phyloP scores from a whole-genome alignment of 2,329 filamentous ascomycete genomes.

The Xylaria sp. region DNA sequence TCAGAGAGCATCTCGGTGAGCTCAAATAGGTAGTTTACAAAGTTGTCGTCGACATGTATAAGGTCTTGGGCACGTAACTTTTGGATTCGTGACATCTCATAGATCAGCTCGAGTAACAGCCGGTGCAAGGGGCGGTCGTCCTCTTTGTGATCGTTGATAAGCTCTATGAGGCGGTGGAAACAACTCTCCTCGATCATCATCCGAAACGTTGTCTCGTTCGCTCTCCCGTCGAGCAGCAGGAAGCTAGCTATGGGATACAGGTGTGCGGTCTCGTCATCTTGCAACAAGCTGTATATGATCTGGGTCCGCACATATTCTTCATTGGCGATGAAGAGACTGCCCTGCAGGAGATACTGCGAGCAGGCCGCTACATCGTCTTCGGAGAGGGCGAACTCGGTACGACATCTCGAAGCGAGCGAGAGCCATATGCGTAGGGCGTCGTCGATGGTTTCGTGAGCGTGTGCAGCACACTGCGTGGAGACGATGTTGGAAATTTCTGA shows the following conservation, averaged over 20 bases:
- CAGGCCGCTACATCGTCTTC: constrained; percentile 85
- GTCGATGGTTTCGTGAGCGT: constrained; percentile 74
- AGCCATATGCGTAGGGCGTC: constrained; percentile 87
- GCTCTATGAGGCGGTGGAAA: constrained; percentile 83
- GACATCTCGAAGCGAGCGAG: constrained; percentile 77
- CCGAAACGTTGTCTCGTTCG: constrained; percentile 80
- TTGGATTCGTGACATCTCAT: constrained; percentile 96
- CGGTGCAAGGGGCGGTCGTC: constrained; percentile 79
- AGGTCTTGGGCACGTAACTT: constrained; percentile 80
- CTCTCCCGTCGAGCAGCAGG: constrained; percentile 85
- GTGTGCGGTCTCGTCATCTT: constrained; percentile 86
- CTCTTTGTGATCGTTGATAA: constrained; percentile 75
- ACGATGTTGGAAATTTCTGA: constrained; percentile 62
- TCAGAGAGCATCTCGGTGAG: constrained; percentile 89
- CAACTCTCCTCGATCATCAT: constrained; percentile 88
- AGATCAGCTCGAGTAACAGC: constrained; percentile 85
- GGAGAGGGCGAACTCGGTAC: constrained; percentile 77
- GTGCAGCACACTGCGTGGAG: constrained; percentile 54
- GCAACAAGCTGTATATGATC: constrained; percentile 87
- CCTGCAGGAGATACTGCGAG: constrained; percentile 80
- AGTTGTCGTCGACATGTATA: constrained; percentile 78
- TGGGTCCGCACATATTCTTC: constrained; percentile 90
- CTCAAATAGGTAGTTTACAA: constrained; percentile 83
- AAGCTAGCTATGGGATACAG: constrained; percentile 86
- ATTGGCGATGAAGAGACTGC: constrained; percentile 77